phyloP scores from a whole-genome alignment of 768 basidiomycete species.

The Cystofilobasidium macerans region DNA sequence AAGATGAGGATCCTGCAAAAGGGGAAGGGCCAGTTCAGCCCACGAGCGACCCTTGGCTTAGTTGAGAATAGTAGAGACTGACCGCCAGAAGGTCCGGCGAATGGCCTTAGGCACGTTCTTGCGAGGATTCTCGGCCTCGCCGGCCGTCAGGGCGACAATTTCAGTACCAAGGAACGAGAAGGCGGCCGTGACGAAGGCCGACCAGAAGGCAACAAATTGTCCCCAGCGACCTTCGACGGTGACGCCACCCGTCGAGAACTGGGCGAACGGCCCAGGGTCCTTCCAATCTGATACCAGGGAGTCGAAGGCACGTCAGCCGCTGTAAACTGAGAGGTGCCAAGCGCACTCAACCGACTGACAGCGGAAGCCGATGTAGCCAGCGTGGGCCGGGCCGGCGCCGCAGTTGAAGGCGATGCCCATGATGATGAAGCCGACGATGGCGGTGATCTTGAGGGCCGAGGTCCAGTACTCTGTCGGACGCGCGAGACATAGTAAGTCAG shows the following conservation, averaged over 20 bases:
- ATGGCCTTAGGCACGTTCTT: slow-evolving; percentile 14
- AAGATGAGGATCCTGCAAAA: slow-evolving; percentile 13
- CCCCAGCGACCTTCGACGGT: slow-evolving; percentile 28
- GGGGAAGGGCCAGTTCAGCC: background rate
- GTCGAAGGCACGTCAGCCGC: background rate
- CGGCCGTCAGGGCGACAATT: slow-evolving; percentile 33
- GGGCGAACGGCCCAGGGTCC: slow-evolving; percentile 19
- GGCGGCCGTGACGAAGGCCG: slow-evolving; percentile 34
- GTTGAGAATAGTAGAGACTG: slow-evolving; percentile 11
- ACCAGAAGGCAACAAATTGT: slow-evolving; percentile 40
- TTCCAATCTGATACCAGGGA: slow-evolving; percentile 8
- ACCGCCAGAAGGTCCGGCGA: slow-evolving; percentile 27
- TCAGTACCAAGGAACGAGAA: slow-evolving; percentile 26
- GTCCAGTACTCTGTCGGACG: slow-evolving; percentile 23
- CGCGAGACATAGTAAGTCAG: too few species aligned
- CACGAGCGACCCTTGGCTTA: background rate
- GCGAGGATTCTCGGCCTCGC: slow-evolving; percentile 43
- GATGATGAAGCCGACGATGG: slow-evolving; percentile 41
- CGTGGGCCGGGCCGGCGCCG: slow-evolving; percentile 28
- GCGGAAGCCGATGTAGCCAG: slow-evolving; percentile 29
- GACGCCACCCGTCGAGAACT: slow-evolving; percentile 6
- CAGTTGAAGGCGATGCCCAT: slow-evolving; percentile 31
- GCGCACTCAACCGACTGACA: too few species aligned
- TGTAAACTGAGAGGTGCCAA: background rate
- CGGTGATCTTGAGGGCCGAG: slow-evolving; percentile 37